A percentile compares a stretch with the other conserved stretches of the same genome.
Evolutionary conservation across 1,284 basidiomycete species (phyloP).

Genomic region (Trichosporon ovoides): DNA sequence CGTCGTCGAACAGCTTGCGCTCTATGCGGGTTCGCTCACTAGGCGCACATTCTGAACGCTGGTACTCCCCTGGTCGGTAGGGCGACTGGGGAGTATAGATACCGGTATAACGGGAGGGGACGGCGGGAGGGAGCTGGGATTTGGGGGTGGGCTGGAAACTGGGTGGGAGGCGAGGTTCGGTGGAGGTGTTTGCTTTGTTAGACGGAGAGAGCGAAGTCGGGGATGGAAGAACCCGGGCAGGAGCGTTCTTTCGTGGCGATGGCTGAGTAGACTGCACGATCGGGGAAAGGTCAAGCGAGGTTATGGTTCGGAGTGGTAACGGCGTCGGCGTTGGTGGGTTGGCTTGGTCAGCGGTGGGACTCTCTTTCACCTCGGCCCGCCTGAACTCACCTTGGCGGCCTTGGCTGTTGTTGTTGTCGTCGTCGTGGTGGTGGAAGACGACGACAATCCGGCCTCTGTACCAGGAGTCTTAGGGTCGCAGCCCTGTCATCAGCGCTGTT

Average conservation of each 20-base stretch:
- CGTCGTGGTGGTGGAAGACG: background rate
- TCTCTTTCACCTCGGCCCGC: background rate
- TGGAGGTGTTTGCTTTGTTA: constrained; percentile 12
- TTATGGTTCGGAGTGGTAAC: background rate
- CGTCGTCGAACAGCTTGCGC: constrained; percentile 33
- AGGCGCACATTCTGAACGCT: constrained; percentile 30
- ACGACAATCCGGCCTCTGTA: background rate
- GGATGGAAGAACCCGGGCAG: constrained; percentile 23
- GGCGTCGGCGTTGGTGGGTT: constrained; percentile 4
- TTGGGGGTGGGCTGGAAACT: constrained; percentile 16
- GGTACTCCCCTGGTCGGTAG: constrained; percentile 36
- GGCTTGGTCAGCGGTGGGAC: constrained; percentile 14
- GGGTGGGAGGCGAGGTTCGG: constrained; percentile 18
- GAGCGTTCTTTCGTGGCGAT: constrained; percentile 21
- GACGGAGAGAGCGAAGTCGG: constrained; percentile 29
- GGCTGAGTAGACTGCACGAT: background rate
- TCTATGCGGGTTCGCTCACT: constrained; percentile 32
- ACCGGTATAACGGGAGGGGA: constrained; percentile 23
- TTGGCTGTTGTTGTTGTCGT: background rate
- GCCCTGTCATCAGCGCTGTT: background rate
- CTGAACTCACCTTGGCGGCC: background rate
- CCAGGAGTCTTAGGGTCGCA: constrained; percentile 16
- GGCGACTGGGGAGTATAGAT: constrained; percentile 28
- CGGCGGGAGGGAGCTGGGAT: constrained; percentile 25
- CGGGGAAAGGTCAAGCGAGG: background rate